Base-by-base conservation (phyloP, 768 basidiomycete genomes). In the Agrocybe chaxingu region DNA sequence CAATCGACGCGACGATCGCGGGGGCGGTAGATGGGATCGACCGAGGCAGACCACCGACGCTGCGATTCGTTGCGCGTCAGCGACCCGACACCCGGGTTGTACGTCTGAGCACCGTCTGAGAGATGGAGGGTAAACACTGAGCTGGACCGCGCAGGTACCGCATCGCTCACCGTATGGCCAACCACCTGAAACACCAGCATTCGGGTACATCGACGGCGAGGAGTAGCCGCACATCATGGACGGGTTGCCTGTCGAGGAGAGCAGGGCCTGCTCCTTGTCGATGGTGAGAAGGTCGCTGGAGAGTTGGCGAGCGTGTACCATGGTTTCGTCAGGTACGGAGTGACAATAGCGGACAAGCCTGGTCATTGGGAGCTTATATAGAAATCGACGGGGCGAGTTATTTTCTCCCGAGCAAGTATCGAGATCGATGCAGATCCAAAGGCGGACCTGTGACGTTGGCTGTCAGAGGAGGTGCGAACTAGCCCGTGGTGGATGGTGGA, bases 161-260 rank as follows among this genome's bases (percentile, higher is more conserved):
- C 19, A 36, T 11, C 32, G 58, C 61, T 58, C 57, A 62, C 61
- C 50, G 31, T 50, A 45, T 43, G 58, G 24, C 61, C 61, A 62
- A 42, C 48, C 51, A 43, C 52, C 61, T 19, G 51, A 49, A 44
- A 24, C 45, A 37, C 51, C 50, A 40, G n/a, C 41, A 37, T 38
- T 24, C 16, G 54, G 42, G 34, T 59, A 59, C 18, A 49, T 51
- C 18, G 57, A 47, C 42, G 57, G 50, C 13, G 57, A 38, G 9
- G 59, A 29, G 44, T 57, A 62, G 36, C 44, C 40, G 45, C 54
- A 59, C 31, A 57, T 50, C 43, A 55, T 60, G 13, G 51, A 34
- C n/a, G 48, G 19, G 44, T 43, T 45, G 38, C 12, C 32, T 11
- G 40, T 12, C 8, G 42, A 19, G 33, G 47, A 46, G 31, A 52